phyloP scores from a whole-genome alignment of 108 stramenopile genomes.

The Nitzschia inconspicua region DNA sequence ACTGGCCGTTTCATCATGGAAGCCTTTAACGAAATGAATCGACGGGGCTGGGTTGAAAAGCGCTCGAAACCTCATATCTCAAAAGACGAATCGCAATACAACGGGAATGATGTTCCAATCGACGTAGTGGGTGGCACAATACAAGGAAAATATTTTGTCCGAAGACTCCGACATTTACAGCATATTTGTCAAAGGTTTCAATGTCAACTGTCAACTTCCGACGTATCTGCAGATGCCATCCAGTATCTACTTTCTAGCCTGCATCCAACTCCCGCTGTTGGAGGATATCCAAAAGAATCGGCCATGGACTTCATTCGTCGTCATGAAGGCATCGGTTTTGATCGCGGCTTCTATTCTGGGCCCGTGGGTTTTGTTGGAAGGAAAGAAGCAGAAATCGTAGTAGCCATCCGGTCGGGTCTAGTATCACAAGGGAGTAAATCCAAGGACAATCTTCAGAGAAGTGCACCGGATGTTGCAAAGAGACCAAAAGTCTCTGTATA shows the following conservation, averaged over 20 bases:
- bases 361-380: conserved; percentile 76
- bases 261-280: conserved; percentile 86
- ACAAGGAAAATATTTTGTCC: conserved; percentile 52
- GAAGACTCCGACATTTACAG: conserved; percentile 73
- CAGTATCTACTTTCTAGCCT: conserved; percentile 49
- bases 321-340: conserved; percentile 58
- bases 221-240: conserved; percentile 19
- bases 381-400: conserved; percentile 67
- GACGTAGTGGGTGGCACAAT: not conserved
- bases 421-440: conserved; percentile 21
- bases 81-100: not conserved
- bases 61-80: not conserved
- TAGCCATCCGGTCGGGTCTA: conserved; percentile 73
- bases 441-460: conserved; percentile 23
- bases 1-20: conserved; percentile 66
- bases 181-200: conserved; percentile 80
- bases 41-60: conserved; percentile 35
- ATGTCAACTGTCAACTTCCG: conserved; percentile 36
- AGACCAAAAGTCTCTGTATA: conserved; percentile 49
- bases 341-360: conserved; percentile 81
- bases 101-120: not conserved
- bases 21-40: conserved; percentile 45
- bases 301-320: conserved; percentile 67
- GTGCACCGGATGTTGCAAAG: not conserved
- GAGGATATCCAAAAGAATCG: conserved; percentile 49